Percentiles rank a stretch among this genome's conserved stretches.
Conservation (phyloP, 2,329 filamentous ascomycete species). For the Penicillium nordicum region DNA sequence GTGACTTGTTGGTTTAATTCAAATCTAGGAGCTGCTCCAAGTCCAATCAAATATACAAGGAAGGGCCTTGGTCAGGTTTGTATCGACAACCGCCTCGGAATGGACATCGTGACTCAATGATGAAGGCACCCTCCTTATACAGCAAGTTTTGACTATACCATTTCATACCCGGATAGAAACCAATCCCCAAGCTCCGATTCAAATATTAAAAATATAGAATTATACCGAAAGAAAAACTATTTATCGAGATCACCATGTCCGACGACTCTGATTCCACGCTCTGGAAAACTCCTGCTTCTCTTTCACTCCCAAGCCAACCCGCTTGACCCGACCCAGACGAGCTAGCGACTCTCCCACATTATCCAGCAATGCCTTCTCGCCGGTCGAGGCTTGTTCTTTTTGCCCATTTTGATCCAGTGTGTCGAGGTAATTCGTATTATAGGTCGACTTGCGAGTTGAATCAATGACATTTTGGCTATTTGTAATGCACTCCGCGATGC, state of each 20-base stretch:
- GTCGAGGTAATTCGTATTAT: constrained; percentile 48
- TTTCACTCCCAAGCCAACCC: constrained; percentile 75
- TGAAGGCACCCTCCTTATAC: not conserved
- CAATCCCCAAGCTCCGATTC: not conserved
- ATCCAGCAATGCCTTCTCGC: constrained; percentile 71
- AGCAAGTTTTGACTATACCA: not conserved
- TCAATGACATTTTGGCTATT: constrained; percentile 28
- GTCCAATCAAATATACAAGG: not conserved
- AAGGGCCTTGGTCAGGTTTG: not conserved
- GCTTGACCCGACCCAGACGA: constrained; percentile 80
- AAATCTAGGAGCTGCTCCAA: not conserved
- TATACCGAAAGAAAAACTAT: not conserved
- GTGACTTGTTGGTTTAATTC: not conserved
- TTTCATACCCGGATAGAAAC: not conserved
- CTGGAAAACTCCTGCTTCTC: constrained; percentile 82
- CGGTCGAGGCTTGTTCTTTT: constrained; percentile 37
- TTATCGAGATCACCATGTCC: constrained; percentile 24
- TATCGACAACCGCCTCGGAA: not conserved
- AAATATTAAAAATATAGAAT: not conserved
- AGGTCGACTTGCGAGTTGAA: constrained; percentile 29
- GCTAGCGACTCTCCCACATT: constrained; percentile 80
- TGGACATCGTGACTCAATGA: not conserved
- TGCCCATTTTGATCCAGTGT: constrained; percentile 41
- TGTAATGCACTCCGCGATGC: constrained; percentile 72
- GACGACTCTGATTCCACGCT: constrained; percentile 56